Conservation (phyloP, 2,329 filamentous ascomycete genomes). For the Rasamsonia emersonii region DNA sequence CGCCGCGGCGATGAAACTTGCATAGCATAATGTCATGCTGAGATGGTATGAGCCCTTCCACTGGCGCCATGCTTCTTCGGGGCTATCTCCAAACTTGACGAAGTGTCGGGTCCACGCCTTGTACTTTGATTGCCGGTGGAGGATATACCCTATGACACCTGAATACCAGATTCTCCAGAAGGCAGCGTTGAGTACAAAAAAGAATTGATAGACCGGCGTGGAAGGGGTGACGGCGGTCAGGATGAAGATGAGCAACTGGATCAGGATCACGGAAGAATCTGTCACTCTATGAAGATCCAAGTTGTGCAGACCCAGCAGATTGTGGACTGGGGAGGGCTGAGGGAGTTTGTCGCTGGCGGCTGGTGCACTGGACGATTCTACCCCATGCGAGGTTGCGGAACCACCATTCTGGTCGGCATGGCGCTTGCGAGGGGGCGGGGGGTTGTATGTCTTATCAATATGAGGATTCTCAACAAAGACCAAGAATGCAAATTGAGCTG, state of each 20-base stretch:
- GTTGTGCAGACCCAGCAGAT: constrained; percentile 73
- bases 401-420: constrained; percentile 21
- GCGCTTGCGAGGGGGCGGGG: constrained; percentile 62
- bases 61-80: constrained; percentile 88
- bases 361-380: constrained; percentile 24
- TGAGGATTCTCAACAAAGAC: constrained; percentile 91
- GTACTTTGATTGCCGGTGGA: constrained; percentile 75
- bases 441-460: constrained; percentile 96
- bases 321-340: constrained; percentile 64
- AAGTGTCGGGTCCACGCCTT: constrained; percentile 98
- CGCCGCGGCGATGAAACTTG: constrained; percentile 78
- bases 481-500: constrained; percentile 89
- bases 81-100: constrained; percentile 87
- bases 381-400: constrained; percentile 19
- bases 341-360: constrained; percentile 25
- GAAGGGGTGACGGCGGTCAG: constrained; percentile 69
- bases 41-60: constrained; percentile 97
- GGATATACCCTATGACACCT: constrained; percentile 73
- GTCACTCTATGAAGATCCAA: constrained; percentile 82
- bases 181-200: constrained; percentile 75
- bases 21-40: constrained; percentile 82
- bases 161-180: constrained; percentile 88
- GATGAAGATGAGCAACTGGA: constrained; percentile 65
- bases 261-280: constrained; percentile 69
- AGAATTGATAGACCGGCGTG: constrained; percentile 62